Base-by-base conservation (phyloP, 2,329 filamentous ascomycete genomes). In the Clonostachys solani region DNA sequence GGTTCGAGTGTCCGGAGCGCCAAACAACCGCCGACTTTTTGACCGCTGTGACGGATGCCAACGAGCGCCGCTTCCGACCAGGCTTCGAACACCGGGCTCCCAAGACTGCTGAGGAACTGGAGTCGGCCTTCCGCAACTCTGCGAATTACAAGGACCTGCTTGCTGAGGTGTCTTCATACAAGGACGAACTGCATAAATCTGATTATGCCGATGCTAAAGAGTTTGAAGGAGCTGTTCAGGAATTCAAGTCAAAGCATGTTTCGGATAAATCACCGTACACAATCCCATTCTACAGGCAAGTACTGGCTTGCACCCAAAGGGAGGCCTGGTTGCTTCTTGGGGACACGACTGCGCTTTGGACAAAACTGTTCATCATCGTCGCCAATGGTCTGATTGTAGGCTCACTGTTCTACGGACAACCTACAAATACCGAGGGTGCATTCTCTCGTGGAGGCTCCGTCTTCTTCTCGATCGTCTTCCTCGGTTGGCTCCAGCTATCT, bases 341-440 rank as follows among this genome's bases (percentile, higher is more conserved):
- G 37, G 87, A 95, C 64, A 84, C 77, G 50, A 83, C 83, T 1
- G 86, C 87, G 0, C 73, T 94, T 2, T 85, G 83, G 62, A 92
- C 87, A 38, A 94, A 92, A 54, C 76, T 87, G 49, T 87, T 90
- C 65, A 89, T 90, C 60, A 87, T 91, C 56, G 66, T 92, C 48
- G 78, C 84, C 48, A 88, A 89, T 61, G 72, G 65, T 5, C 73
- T 95, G 10, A 88, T 95, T 51, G 84, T 92, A 46, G 86, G 87
- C 2, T 89, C 85, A 3, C 73, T 94, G 16, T 94, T 94, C 67
- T 89, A 90, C 56, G 80, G 87, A 50, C 67, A 88, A 33, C 66
- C 76, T 1, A 53, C 68, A 1, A 72, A 76, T 42, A 88, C 86
- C 0, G 63, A 63, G 2, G 85, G 83, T 47, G 84, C 87, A 61